Conservation (phyloP, 177 flowering plant species). For the Vitis hybrid region DNA sequence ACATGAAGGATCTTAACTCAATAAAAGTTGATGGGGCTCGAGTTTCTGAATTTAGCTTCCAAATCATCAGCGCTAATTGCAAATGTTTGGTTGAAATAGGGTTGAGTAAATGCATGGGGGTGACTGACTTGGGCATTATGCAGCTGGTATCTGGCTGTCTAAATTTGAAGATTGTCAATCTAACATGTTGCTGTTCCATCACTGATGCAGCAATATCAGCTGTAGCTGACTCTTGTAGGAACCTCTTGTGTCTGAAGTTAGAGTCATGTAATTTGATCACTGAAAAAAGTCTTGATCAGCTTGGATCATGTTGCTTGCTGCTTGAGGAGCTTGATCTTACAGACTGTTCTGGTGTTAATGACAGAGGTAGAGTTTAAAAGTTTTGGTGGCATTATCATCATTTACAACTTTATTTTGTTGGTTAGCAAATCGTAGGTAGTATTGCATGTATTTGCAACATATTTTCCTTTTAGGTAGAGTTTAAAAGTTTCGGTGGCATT, state of each 20-base stretch:
- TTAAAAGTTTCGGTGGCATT: too few species aligned
- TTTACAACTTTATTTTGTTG: too few species aligned
- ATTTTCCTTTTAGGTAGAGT: too few species aligned
- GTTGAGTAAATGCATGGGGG: conserved; percentile 65
- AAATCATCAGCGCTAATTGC: conserved; percentile 39
- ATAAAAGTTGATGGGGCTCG: conserved; percentile 53
- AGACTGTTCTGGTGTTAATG: conserved; percentile 56
- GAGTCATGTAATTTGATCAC: conserved; percentile 63
- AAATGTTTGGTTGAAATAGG: conserved; percentile 52
- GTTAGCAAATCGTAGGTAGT: too few species aligned
- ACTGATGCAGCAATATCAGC: conserved; percentile 57
- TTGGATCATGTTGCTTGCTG: conserved; percentile 43
- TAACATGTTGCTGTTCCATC: conserved; percentile 59
- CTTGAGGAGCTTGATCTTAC: conserved; percentile 79
- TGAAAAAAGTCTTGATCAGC: conserved; percentile 41
- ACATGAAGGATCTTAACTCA: conserved; percentile 39
- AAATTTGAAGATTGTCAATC: conserved; percentile 48
- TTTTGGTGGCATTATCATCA: too few species aligned
- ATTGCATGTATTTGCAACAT: too few species aligned
- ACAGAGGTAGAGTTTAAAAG: conserved; percentile 39
- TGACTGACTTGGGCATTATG: conserved; percentile 51
- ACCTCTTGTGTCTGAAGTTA: conserved; percentile 54
- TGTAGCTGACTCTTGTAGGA: conserved; percentile 49
- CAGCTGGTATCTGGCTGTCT: conserved; percentile 42
- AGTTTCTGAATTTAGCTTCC: conserved; percentile 34